phyloP scores from a whole-genome alignment of 225 moss, liverwort and hornwort species.

The Bryum argenteum region DNA sequence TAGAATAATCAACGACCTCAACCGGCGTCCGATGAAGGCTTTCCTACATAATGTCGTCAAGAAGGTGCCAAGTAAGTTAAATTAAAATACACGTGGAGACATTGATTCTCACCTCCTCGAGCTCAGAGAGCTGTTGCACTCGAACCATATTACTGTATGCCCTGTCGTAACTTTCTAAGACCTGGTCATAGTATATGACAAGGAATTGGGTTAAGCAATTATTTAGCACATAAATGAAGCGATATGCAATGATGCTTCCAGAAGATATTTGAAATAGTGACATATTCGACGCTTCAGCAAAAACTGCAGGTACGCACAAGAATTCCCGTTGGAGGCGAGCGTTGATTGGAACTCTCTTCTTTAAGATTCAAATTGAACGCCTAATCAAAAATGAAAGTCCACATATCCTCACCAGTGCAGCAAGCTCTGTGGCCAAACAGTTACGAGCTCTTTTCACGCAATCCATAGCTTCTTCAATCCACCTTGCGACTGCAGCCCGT shows the following conservation, averaged over 20 bases:
- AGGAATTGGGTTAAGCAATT: neutral
- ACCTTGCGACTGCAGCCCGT: constrained; percentile 33
- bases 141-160: constrained; percentile 99
- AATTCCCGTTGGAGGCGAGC: neutral
- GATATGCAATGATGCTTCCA: neutral
- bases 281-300: constrained; percentile 7
- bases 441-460: constrained; percentile 86
- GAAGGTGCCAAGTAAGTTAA: constrained; percentile 1
- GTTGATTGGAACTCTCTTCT: neutral
- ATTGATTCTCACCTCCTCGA: constrained; percentile 79
- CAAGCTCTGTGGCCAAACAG: constrained; percentile 96
- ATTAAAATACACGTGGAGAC: neutral
- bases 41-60: neutral
- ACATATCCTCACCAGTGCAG: constrained; percentile 67
- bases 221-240: neutral
- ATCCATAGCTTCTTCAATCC: constrained; percentile 70
- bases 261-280: neutral
- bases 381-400: constrained; percentile 1
- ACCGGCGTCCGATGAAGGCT: neutral
- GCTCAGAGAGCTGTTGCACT: constrained; percentile 97
- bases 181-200: constrained; percentile 43
- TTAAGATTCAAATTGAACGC: neutral
- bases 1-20: neutral
- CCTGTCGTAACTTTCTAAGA: constrained; percentile 97
- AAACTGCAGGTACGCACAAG: constrained; percentile 12